These are phyloP conservation scores for Myriosclerotinia duriaeana DNA, from an alignment of 2,329 filamentous ascomycete genomes.

Conservation along the genomic window DNA sequence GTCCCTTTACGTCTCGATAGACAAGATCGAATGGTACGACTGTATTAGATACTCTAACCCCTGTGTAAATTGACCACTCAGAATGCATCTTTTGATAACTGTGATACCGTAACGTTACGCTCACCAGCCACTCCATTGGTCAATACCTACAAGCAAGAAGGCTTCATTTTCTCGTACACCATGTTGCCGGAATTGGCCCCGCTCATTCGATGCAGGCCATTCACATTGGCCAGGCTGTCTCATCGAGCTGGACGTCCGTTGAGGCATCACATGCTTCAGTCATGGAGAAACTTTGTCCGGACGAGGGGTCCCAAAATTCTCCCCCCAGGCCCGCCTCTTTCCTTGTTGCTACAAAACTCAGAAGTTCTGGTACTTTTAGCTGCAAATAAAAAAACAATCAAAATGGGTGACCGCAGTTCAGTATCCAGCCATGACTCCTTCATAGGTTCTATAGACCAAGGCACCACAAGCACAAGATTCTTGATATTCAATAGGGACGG, in stretches of 20 bases:
- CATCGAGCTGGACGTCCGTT: neutral
- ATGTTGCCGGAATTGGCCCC: conserved; percentile 15
- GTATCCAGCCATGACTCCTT: conserved; percentile 44
- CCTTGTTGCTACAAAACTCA: conserved; percentile 16
- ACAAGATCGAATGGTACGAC: neutral
- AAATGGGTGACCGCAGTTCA: conserved; percentile 22
- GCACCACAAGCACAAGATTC: conserved; percentile 75
- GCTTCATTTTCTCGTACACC: neutral
- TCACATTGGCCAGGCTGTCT: neutral
- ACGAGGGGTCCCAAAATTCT: neutral
- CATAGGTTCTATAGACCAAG: conserved; percentile 77
- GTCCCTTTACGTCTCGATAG: neutral
- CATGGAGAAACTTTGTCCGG: neutral
- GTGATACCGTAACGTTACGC: conserved; percentile 5
- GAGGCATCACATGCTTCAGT: neutral
- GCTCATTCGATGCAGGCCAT: neutral
- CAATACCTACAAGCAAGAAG: neutral
- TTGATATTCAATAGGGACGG: conserved; percentile 73
- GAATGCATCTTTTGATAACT: neutral
- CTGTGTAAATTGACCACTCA: neutral
- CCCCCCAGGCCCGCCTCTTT: neutral
- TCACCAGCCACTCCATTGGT: neutral
- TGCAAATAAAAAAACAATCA: conserved; percentile 5
- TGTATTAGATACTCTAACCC: neutral
- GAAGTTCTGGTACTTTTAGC: neutral